Percentiles rank a stretch among this genome's conserved stretches.
phyloP scores from a whole-genome alignment of 106 monocot genomes.

The Acorus calamus region DNA sequence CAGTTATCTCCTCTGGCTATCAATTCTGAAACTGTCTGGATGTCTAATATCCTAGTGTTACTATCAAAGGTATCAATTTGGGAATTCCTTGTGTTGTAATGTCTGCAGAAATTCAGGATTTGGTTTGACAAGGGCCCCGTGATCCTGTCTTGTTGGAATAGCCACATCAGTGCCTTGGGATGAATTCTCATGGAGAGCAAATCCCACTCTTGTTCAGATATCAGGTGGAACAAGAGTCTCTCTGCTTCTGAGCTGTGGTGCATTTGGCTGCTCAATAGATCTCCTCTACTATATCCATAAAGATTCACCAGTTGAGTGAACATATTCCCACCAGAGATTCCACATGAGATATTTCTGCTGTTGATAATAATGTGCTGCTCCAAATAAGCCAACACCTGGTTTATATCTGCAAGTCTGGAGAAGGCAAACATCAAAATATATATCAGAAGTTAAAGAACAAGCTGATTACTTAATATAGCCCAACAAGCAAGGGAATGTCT shows the following conservation, averaged over 20 bases:
- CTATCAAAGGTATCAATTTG: conserved; percentile 20
- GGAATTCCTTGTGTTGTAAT: conserved; percentile 17
- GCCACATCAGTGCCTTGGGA: conserved; percentile 72
- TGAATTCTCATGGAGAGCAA: conserved; percentile 53
- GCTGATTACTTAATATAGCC: not conserved
- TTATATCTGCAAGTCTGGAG: conserved; percentile 59
- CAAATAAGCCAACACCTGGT: conserved; percentile 64
- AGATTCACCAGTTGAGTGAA: conserved; percentile 60
- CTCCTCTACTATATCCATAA: conserved; percentile 52
- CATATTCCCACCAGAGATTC: conserved; percentile 31
- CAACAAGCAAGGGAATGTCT: conserved; percentile 3
- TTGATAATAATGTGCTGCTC: conserved; percentile 89
- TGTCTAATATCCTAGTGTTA: conserved; percentile 24
- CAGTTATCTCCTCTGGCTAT: conserved; percentile 47
- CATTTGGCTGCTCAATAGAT: conserved; percentile 6
- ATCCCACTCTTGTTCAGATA: conserved; percentile 50
- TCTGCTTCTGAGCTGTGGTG: conserved; percentile 72
- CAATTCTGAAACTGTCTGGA: conserved; percentile 57
- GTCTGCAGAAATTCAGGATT: conserved; percentile 63
- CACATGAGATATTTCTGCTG: conserved; percentile 29
- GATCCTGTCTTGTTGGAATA: conserved; percentile 63
- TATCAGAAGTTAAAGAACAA: not conserved
- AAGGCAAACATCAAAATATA: too few species aligned
- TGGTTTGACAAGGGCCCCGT: conserved; percentile 32
- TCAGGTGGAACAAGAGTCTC: conserved; percentile 48